Evolutionary conservation across 306 rosid genomes (phyloP).

Genomic region (Arachis stenosperma): DNA sequence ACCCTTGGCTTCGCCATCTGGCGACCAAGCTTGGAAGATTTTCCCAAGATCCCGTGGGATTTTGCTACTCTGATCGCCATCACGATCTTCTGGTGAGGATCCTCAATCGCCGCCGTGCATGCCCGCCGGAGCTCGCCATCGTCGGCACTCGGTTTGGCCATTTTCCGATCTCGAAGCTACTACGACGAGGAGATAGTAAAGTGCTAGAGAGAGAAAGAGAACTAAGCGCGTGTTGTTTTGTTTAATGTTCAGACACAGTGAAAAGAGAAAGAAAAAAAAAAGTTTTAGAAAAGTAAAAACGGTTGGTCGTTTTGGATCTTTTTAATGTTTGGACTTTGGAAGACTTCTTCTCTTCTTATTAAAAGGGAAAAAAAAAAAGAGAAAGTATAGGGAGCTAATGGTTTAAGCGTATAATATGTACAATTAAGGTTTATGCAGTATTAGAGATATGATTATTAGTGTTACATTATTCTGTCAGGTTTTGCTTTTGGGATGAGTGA

Average conservation of each 20-base stretch:
- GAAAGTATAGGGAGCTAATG: too few relatives aligned
- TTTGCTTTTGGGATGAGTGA: too few relatives aligned
- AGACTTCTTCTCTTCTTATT: too few relatives aligned
- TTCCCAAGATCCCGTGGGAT: conserved; percentile 77
- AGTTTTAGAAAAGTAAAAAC: too few relatives aligned
- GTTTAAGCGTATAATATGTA: too few relatives aligned
- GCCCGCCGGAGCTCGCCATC: conserved; percentile 95
- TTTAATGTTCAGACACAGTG: background rate
- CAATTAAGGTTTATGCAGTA: too few relatives aligned
- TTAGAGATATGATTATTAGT: too few relatives aligned
- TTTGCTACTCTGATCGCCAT: conserved; percentile 86
- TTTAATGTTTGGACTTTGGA: too few relatives aligned
- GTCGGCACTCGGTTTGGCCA: conserved; percentile 97
- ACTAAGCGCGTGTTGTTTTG: background rate
- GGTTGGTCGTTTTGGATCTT: too few relatives aligned
- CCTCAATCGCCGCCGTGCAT: conserved; percentile 86
- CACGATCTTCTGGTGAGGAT: conserved; percentile 75
- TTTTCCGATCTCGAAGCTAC: conserved; percentile 50
- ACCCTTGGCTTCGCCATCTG: conserved; percentile 99
- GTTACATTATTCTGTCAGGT: too few relatives aligned
- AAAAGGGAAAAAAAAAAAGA: too few relatives aligned
- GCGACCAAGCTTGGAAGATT: conserved; percentile 80
- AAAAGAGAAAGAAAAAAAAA: background rate
- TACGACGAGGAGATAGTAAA: background rate
- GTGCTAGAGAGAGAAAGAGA: background rate